Evolutionary conservation across 805 yeast species (phyloP), one percentile per base, ranked within the genome.

Genomic region (Middelhovenomyces tepae): DNA sequence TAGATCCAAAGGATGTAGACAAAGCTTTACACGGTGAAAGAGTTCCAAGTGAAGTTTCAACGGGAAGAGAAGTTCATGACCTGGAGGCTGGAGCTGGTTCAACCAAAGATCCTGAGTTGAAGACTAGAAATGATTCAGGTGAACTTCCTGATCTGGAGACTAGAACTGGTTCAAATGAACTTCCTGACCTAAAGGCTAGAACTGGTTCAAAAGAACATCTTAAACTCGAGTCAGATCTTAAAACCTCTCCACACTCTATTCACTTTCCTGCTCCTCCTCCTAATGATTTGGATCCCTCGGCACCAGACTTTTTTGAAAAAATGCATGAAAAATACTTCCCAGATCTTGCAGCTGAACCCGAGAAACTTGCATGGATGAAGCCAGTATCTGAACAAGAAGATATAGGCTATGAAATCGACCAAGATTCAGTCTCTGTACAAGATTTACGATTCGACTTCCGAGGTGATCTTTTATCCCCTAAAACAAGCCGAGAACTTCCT

Each of bases 361-460:
- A 73, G 25, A 80, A 83, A 46, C 56, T 91, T 36, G 81, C 86
- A 38, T 91, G 99, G 99, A 87, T 87, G 95, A 70, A 78, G 37
- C 75, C 82, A 2, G 71, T 78, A 1, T 63, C 47, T 9, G 54
- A 42, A 4, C 48, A 46, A 5, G 63, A 60, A 34, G 60, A 56
- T 30, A 37, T 77, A 31, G 70, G 80, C 4, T 56, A 4, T 27
- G 36, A 5, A 34, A 30, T 9, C 26, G 23, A n/a, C 26, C 51
- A 39, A 22, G 48, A 42, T 9, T 44, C 56, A 3, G 42, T 62
- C 2, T 50, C 55, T 5, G 61, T 65, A 4, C 48, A 78, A 4
- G 85, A 81, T 33, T 62, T 89, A 51, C 62, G 99, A 42, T 91
- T 91, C 51, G 96, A 89, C 50, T 86, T 91, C 56, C 65, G 74